Percentiles rank a stretch among this genome's conserved stretches.
Evolutionary conservation across 2,329 filamentous ascomycete genomes (phyloP).

Genomic region (Dactylellina drechsleri): DNA sequence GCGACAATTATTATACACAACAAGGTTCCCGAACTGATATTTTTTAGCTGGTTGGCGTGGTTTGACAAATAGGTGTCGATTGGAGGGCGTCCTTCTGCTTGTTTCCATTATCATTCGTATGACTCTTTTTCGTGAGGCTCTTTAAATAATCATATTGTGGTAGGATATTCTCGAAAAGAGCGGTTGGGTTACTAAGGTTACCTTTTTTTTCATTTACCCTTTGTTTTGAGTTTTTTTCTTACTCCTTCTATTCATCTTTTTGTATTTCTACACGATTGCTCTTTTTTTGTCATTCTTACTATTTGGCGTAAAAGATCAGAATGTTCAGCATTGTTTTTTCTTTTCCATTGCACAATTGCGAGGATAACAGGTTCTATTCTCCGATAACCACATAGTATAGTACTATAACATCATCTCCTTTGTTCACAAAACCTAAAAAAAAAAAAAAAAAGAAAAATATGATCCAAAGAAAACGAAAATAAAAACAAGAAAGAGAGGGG

Average conservation of each 20-base stretch:
- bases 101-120: slow-evolving; percentile 7
- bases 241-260: slow-evolving; percentile 37
- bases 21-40: slow-evolving; percentile 50
- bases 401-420: slow-evolving; percentile 23
- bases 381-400: slow-evolving; percentile 7
- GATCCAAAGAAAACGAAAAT: neutral
- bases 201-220: slow-evolving; percentile 6
- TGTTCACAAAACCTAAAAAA: neutral
- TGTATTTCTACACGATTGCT: slow-evolving; percentile 50
- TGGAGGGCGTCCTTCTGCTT: slow-evolving; percentile 13
- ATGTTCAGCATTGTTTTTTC: slow-evolving; percentile 15
- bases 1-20: slow-evolving; percentile 37
- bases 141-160: neutral
- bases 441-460: slow-evolving; percentile 5
- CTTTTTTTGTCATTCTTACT: slow-evolving; percentile 13
- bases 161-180: neutral
- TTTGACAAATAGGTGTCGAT: slow-evolving; percentile 34
- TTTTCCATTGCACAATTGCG: neutral
- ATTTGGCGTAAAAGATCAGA: slow-evolving; percentile 38
- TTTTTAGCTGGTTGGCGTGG: slow-evolving; percentile 48
- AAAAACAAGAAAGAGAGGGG: neutral
- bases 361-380: neutral
- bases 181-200: slow-evolving; percentile 7
- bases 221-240: slow-evolving; percentile 9
- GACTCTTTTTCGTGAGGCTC: neutral